Base-by-base conservation (phyloP, 139 green algal genomes). In the Micractinium sp. region DNA sequence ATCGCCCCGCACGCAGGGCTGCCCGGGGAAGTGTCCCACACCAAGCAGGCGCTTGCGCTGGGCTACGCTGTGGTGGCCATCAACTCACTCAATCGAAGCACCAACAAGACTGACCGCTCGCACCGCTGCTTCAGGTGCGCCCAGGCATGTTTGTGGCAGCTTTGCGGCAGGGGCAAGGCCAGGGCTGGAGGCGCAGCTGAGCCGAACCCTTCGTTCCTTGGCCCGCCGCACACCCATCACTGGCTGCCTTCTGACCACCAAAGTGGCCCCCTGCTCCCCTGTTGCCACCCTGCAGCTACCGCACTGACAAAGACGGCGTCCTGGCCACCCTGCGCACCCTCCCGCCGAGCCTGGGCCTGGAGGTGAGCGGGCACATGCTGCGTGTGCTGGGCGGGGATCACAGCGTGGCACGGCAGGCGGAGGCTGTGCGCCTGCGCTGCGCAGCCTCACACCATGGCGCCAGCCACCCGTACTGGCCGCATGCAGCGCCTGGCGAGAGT, bases 61-160 rank as follows among this genome's bases (percentile, higher is more conserved):
- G 78, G 78, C 41, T 84, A 67, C 41, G 78, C 47, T 27, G 36
- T 84, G 3, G 53, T 84, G 41, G 53, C 78, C 41, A 69, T 84
- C 78, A 84, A 84, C 78, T 84, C 78, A 13, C 13, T 84, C 27
- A 35, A 84, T 47, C 78, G 78, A 13, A 36, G 33, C 9, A 29
- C 25, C 0, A 16, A 22, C 27, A 9, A 3, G 25, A 22, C 15
- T 3, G 78, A 66, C 78, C 41, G 63, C 13, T 35, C 31, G 14
- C 14, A 41, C 23, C 31, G 56, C 27, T 84, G 78, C 78, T 82
- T 61, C 38, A 61, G 76, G 76, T 36, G 31, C 31, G 47, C 47
- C n/a, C n/a, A n/a, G n/a, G n/a, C n/a, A n/a, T n/a, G n/a, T n/a
- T n/a, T n/a, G n/a, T n/a, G n/a, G n/a, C n/a, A n/a, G n/a, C n/a